Base-by-base conservation (phyloP, 1,284 basidiomycete genomes). In the Cutaneotrichosporon sp. region DNA sequence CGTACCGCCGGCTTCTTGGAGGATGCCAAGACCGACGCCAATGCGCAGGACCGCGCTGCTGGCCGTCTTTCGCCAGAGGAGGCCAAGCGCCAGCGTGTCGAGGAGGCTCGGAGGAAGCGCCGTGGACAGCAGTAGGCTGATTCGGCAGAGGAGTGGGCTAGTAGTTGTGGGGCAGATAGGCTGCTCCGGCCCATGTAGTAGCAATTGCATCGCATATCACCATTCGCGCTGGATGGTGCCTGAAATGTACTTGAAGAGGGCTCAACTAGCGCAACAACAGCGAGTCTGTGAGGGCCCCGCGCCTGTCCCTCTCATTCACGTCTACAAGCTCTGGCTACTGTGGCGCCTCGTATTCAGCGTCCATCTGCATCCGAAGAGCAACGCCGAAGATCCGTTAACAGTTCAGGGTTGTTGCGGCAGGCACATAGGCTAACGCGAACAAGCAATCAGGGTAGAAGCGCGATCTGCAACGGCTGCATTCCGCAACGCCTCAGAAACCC, bases 91-190 rank as follows among this genome's bases (percentile, higher is more conserved):
- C 52, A 26, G 9, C 61, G 66, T 5, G 50, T 67, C 36, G 50
- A 52, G 61, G 63, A 58, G 16, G 66, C 63, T n/a, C 53, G 63
- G n/a, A 49, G 36, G 34, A 65, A 61, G 63, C 66, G 66, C 16
- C 14, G 34, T 34, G 38, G 36, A 38, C 32, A 38, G 61, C 49
- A 62, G 56, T 21, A 18, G 51, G 31, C 18, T 1, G 18, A 31
- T 16, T 31, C 21, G 49, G 8, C 1, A 22, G 49, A 9, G n/a
- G 22, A 8, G 22, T 16, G n/a, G 46, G 21, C 46, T 9, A 47
- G 46, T 21, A 21, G 46, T 7, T 7, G 18, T 13, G 42, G 14
- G 42, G 14, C 16, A 46, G 42, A 18, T 22, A 22, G 18, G 18
- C 46, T 47, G 5, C 7, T 21, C 46, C 18, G 21, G 18, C 46